A percentile compares a stretch with the other conserved stretches of the same genome.
phyloP scores from a whole-genome alignment of 2,329 filamentous ascomycete species.

The Madurella mycetomatis region DNA sequence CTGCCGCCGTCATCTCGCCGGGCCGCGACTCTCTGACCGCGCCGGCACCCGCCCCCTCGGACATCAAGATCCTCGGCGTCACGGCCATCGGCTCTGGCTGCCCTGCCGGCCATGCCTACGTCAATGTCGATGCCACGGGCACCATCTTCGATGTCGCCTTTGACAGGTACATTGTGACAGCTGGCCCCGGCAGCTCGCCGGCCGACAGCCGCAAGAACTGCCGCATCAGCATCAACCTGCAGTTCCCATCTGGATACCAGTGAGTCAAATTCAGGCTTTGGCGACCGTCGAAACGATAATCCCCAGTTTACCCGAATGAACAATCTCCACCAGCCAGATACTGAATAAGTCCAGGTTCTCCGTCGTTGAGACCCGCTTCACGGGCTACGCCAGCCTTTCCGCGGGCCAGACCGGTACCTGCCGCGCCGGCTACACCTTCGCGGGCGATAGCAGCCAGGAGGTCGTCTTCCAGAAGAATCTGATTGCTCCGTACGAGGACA shows the following conservation, averaged over 20 bases:
- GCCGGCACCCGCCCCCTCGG: not conserved
- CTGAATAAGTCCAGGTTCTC: constrained; percentile 20
- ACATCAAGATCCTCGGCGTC: constrained; percentile 26
- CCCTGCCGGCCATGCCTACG: constrained; percentile 24
- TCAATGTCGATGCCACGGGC: constrained; percentile 25
- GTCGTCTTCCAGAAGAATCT: constrained; percentile 30
- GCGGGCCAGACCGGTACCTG: constrained; percentile 26
- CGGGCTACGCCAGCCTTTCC: constrained; percentile 26
- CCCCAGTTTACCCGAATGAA: no score
- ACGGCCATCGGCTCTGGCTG: constrained; percentile 26
- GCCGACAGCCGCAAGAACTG: constrained; percentile 27
- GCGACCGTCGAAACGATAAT: no score
- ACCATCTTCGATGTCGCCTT: constrained; percentile 31
- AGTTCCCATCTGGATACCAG: constrained; percentile 26
- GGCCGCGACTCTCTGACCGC: constrained; percentile 3
- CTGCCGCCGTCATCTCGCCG: constrained; percentile 8
- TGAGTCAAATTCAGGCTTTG: constrained; percentile 10
- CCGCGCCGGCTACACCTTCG: constrained; percentile 29
- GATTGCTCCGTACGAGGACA: constrained; percentile 27
- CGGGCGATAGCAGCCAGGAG: constrained; percentile 25
- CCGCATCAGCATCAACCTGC: constrained; percentile 27
- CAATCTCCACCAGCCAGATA: not conserved
- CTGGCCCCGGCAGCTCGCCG: constrained; percentile 29
- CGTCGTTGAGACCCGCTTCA: constrained; percentile 28
- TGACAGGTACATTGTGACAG: constrained; percentile 28